Base-by-base conservation (phyloP, 2,329 filamentous ascomycete species). In the Tympanopsis confertula region DNA sequence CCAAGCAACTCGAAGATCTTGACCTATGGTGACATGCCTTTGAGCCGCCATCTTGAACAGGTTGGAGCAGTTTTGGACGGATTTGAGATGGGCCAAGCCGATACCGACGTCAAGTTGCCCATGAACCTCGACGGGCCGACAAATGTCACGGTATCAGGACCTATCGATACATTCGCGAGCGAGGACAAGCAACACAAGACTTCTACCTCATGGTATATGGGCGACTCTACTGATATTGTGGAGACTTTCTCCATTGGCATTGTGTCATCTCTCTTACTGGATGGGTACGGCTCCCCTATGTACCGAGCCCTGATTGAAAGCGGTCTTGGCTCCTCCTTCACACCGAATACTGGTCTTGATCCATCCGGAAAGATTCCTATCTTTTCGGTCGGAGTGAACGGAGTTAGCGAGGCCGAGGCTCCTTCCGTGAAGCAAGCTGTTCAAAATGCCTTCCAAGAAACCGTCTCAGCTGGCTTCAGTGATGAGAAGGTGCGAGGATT, bases 1-100 rank as follows among this genome's bases (percentile, higher is more conserved):
- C 81, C 81, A 3, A 85, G 78, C 54, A 85, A 85, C 55, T 71
- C 79, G 20, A 84, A 83, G 53, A 66, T 86, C 32, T 64, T 85
- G 48, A 84, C 81, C 0, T 86, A 86, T 49, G 81, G 81, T 37
- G 71, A 84, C 52, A 76, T 84, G 63, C 71, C 77, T 3, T 58
- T 85, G 35, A 59, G 58, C 13, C 68, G 71, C 28, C 80, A 85
- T 51, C 54, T 85, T 37, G 59, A 70, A 48, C 71, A 79, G 44
- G 65, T 85, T 29, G 68, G 77, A 44, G 59, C 65, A 20, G 69
- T 74, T 22, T 53, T 86, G 39, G 65, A 68, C 45, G 55, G 59
- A 3, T 85, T 85, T 49, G 61, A 71, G 14, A 68, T 63, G 42
- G 72, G 72, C 12, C 43, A 63, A n/a, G 65, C 70, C 12, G 74